These are phyloP conservation scores for Alectoria sarmentosa DNA, from an alignment of 495 filamentous ascomycete species.

Conservation along the genomic window DNA sequence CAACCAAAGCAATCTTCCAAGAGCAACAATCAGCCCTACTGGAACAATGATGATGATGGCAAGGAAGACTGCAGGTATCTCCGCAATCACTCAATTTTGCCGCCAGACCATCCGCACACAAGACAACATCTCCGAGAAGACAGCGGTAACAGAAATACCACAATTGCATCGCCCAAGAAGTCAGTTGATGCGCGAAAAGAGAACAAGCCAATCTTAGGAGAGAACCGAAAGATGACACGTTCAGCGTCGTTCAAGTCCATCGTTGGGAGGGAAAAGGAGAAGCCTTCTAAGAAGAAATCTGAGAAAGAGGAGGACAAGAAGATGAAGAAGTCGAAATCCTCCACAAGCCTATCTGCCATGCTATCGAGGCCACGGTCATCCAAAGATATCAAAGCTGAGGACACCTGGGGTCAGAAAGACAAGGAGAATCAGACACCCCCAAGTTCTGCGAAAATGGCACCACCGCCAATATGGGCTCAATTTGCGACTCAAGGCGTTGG, in stretches of 20 bases:
- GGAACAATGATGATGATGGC: slow-evolving; percentile 27
- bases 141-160: slow-evolving; percentile 20
- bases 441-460: slow-evolving; percentile 39
- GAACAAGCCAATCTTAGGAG: slow-evolving; percentile 25
- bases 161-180: slow-evolving; percentile 20
- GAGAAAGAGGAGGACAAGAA: slow-evolving; percentile 31
- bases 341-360: slow-evolving; percentile 65
- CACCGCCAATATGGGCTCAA: slow-evolving; percentile 73
- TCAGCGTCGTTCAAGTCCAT: slow-evolving; percentile 59
- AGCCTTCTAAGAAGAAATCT: slow-evolving; percentile 40
- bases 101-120: slow-evolving; percentile 23
- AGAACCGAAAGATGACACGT: slow-evolving; percentile 59
- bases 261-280: slow-evolving; percentile 47
- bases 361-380: slow-evolving; percentile 53
- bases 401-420: slow-evolving; percentile 47
- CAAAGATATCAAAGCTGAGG: slow-evolving; percentile 44
- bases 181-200: slow-evolving; percentile 14
- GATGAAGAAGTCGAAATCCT: slow-evolving; percentile 79
- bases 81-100: slow-evolving; percentile 31
- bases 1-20: slow-evolving; percentile 40
- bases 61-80: slow-evolving; percentile 7
- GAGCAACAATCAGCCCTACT: slow-evolving; percentile 29
- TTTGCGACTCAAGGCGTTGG: slow-evolving; percentile 47
- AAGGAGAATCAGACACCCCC: slow-evolving; percentile 69
- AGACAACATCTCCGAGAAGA: slow-evolving; percentile 32